Base-by-base conservation (phyloP, 116 monocot species). In the Dioscorea cayenensis region DNA sequence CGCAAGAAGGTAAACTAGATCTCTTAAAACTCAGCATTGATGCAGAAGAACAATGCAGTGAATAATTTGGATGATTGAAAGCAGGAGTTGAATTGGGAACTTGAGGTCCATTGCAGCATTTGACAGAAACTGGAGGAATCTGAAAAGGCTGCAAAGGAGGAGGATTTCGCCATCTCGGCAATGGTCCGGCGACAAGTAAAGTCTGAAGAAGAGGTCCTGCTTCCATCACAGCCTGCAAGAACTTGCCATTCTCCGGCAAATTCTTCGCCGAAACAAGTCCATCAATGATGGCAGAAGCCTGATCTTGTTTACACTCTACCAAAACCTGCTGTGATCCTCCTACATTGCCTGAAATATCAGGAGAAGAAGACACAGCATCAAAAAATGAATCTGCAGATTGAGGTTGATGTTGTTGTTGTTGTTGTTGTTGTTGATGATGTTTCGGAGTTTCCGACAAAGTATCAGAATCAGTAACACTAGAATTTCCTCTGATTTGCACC, bases 201-300 rank as follows among this genome's bases (percentile, higher is more conserved):
- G 83, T 86, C 74, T 89, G 72, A 20, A 92, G 84, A 27, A 86
- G 86, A 4, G 92, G 92, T 0, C 88, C 92, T 0, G 92, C 84
- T 14, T 82, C 80, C 66, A 84, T 79, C 14, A 92, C 85, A 11
- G 92, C 79, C 36, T 84, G 72, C 71, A 86, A 50, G 4, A 92
- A 72, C 69, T 58, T 76, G 37, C 92, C 92, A 55, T 86, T 89
- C 76, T 84, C 76, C 21, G 92, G 92, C 36, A 92, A 48, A 6
- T 83, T 75, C 48, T 55, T 84, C 70, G 73, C 72, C 20, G 27
- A 60, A 13, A 50, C 83, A n/a, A 80, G 65, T 2, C 49, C 29
- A 6, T 80, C 72, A 6, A 70, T 25, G 1, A 63, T 38, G 2
- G 77, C 66, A 58, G 71, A 36, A 8, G 73, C 73, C 23, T 36